Evolutionary conservation across 345 rosid genomes (phyloP), one percentile per base, ranked within the genome.

Genomic region (Lepidium sativum): DNA sequence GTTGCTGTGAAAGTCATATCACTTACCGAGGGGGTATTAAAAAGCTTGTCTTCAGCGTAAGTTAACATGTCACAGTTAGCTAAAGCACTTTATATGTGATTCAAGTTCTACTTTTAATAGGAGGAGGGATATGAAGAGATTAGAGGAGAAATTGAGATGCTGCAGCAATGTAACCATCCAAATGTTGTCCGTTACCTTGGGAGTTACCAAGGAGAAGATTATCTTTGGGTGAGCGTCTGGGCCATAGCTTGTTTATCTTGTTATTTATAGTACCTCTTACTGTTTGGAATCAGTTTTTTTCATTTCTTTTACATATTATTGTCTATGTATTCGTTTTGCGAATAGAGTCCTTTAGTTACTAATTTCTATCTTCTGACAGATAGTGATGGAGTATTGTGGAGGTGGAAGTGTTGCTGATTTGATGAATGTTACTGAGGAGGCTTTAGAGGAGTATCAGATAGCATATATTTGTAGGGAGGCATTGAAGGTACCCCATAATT

Each of bases 91-190:
- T 9, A 15, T 15, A 8, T 67, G 68, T 67, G 59, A 18, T 47
- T 67, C 9, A 54, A 39, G 33, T 8, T 54, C 47, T 21, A 37
- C 31, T 73, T 38, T 82, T 62, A 50, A 64, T 72, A 92, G 99
- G 99, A 94, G 82, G 99, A 90, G 73, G 99, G 97, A 0, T 94
- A 90, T 68, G 99, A 94, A 79, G 99, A 94, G 76, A 90, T 94
- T 35, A 84, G 99, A 7, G 97, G 97, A 32, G 99, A 94, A 78
- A 94, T 94, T 69, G 99, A 94, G 89, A 94, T 94, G 99, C 67
- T 94, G 82, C 99, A 90, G 80, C 99, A 90, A 53, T 90, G 99
- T 71, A 88, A 80, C 69, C 96, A 94, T 81, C 95, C 97, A 10
- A 94, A 94, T 78, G 97, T 90, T 59, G 99, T 94, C 14, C 85